phyloP scores from a whole-genome alignment of 2,329 filamentous ascomycete genomes.

The Bertia moriformis region DNA sequence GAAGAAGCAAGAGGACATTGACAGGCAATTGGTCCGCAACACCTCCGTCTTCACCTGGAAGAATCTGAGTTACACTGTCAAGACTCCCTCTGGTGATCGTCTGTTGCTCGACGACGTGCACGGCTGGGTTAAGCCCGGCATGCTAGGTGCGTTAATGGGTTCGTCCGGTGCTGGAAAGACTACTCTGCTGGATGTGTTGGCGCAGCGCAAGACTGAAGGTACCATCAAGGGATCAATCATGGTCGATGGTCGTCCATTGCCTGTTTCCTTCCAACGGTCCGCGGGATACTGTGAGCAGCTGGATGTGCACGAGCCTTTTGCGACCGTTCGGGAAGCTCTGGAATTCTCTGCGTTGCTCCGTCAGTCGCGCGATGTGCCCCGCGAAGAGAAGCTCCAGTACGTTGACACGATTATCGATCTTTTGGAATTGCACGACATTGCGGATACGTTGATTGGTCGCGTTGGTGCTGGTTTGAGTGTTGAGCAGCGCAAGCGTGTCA shows the following conservation, averaged over 20 bases:
- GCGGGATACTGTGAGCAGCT: conserved; percentile 72
- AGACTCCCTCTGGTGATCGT: conserved; percentile 44
- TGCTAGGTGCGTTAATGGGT: conserved; percentile 67
- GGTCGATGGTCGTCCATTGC: conserved; percentile 59
- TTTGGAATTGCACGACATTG: conserved; percentile 30
- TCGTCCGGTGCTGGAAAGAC: conserved; percentile 75
- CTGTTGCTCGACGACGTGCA: conserved; percentile 65
- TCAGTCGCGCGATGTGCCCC: conserved; percentile 48
- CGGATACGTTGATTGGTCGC: conserved; percentile 29
- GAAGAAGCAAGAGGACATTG: conserved; percentile 5
- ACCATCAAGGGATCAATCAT: conserved; percentile 62
- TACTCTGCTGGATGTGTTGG: conserved; percentile 69
- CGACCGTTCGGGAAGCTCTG: conserved; percentile 64
- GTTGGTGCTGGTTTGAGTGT: conserved; percentile 29
- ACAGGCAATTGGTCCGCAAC: conserved; percentile 35
- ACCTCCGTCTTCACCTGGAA: conserved; percentile 63
- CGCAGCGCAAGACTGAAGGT: conserved; percentile 66
- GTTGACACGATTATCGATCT: conserved; percentile 66
- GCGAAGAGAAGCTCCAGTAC: conserved; percentile 59
- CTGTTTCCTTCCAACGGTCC: conserved; percentile 63
- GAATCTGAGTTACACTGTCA: conserved; percentile 55
- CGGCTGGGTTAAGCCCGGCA: conserved; percentile 73
- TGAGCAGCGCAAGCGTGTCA: conserved; percentile 38
- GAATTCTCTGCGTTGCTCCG: conserved; percentile 62
- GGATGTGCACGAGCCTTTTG: conserved; percentile 60